These are phyloP conservation scores for Arabidopsis hybrid DNA, from an alignment of 441 rosid genomes.

Conservation along the genomic window DNA sequence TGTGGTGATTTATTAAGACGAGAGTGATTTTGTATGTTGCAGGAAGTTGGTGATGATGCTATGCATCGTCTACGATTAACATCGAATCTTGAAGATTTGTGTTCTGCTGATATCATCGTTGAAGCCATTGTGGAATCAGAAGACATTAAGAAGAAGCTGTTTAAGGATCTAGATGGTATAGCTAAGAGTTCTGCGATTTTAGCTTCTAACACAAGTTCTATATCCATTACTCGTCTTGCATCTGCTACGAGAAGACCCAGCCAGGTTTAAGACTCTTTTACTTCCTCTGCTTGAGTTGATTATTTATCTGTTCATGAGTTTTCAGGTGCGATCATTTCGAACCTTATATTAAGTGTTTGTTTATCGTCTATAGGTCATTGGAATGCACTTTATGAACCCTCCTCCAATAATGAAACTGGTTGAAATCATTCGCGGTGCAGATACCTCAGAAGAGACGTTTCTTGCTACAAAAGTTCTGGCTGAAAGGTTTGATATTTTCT, in stretches of 20 bases:
- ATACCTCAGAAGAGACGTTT: constrained; percentile 80
- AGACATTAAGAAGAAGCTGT: constrained; percentile 72
- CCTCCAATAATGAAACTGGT: constrained; percentile 92
- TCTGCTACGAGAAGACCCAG: constrained; percentile 68
- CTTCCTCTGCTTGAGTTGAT: constrained; percentile 19
- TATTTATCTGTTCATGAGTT: background rate
- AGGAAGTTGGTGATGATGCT: constrained; percentile 68
- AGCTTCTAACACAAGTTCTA: constrained; percentile 91
- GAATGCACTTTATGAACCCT: constrained; percentile 98
- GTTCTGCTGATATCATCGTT: constrained; percentile 62
- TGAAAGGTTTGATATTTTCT: constrained; percentile 61
- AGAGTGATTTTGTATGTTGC: constrained; percentile 24
- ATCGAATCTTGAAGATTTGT: constrained; percentile 61
- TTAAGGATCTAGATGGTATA: constrained; percentile 62
- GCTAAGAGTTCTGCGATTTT: constrained; percentile 67
- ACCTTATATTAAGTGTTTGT: constrained; percentile 25
- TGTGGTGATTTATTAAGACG: background rate
- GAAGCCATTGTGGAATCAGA: constrained; percentile 93
- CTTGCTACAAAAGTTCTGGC: constrained; percentile 67
- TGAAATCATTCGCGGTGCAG: constrained; percentile 81
- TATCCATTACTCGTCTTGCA: constrained; percentile 86
- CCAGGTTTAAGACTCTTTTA: constrained; percentile 57
- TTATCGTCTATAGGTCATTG: constrained; percentile 62
- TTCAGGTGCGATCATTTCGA: background rate
- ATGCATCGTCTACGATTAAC: constrained; percentile 61